Conservation (phyloP, 2,329 filamentous ascomycete genomes). For the Scortechinia acanthostroma region DNA sequence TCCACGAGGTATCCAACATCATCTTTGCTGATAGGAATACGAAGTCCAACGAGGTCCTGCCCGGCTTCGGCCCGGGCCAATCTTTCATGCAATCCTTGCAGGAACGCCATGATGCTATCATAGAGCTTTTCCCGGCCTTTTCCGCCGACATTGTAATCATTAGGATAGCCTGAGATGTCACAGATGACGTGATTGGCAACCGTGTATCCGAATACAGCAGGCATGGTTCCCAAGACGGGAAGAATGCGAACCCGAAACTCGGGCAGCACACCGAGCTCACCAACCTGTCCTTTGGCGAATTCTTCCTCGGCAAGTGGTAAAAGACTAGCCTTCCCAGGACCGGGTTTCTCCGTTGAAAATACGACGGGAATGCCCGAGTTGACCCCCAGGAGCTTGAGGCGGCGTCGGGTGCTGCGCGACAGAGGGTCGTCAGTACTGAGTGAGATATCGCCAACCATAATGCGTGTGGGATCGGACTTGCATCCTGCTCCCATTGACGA, state of each 20-base stretch:
- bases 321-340: constrained; percentile 83
- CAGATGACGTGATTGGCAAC: constrained; percentile 90
- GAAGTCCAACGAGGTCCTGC: background rate
- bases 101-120: constrained; percentile 68
- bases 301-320: constrained; percentile 83
- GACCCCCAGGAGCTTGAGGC: constrained; percentile 72
- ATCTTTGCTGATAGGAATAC: background rate
- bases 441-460: constrained; percentile 87
- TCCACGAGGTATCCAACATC: background rate
- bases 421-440: constrained; percentile 81
- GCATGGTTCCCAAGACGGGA: constrained; percentile 93
- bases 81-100: constrained; percentile 77
- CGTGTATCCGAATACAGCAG: constrained; percentile 86
- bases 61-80: constrained; percentile 37
- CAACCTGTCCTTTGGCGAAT: constrained; percentile 76
- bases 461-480: constrained; percentile 77
- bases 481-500: constrained; percentile 94
- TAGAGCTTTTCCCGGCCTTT: constrained; percentile 90
- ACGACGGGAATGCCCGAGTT: constrained; percentile 82
- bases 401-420: constrained; percentile 74
- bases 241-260: constrained; percentile 93
- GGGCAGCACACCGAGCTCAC: constrained; percentile 79
- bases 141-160: constrained; percentile 61
- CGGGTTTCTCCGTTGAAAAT: constrained; percentile 84
- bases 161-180: constrained; percentile 71